These are phyloP conservation scores for Piper betle DNA, from an alignment of 164 flowering plant species.

Conservation along the genomic window DNA sequence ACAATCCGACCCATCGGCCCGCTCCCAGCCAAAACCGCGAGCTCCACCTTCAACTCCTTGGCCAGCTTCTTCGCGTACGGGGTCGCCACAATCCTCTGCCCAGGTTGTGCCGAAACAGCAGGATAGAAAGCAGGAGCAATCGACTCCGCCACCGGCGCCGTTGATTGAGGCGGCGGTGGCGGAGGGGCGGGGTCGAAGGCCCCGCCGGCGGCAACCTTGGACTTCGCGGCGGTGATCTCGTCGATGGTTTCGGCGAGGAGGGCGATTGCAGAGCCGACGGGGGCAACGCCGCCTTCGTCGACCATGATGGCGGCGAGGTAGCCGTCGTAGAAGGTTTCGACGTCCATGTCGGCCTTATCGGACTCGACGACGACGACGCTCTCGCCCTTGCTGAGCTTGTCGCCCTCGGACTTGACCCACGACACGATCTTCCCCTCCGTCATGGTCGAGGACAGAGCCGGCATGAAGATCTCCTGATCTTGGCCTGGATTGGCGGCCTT, in stretches of 20 bases:
- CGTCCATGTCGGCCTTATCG: slow-evolving; percentile 95
- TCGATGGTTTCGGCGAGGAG: slow-evolving; percentile 71
- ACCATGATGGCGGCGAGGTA: slow-evolving; percentile 87
- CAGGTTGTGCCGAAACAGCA: slow-evolving; percentile 50
- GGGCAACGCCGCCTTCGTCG: slow-evolving; percentile 79
- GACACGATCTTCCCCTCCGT: slow-evolving; percentile 95
- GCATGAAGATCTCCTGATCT: slow-evolving; percentile 99
- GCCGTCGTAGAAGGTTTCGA: slow-evolving; percentile 87
- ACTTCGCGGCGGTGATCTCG: slow-evolving; percentile 26
- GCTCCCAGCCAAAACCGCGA: slow-evolving; percentile 50
- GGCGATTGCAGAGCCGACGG: slow-evolving; percentile 85
- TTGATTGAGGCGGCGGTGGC: slow-evolving; percentile 9
- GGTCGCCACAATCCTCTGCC: slow-evolving; percentile 78
- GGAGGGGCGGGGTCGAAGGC: slow-evolving; percentile 20
- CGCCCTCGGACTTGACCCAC: slow-evolving; percentile 92
- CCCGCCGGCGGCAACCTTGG: neutral
- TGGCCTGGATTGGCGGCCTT: slow-evolving; percentile 29
- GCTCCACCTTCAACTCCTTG: slow-evolving; percentile 75
- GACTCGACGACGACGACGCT: slow-evolving; percentile 93
- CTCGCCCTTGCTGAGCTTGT: slow-evolving; percentile 72
- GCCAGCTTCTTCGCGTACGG: slow-evolving; percentile 96
- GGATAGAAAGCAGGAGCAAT: neutral
- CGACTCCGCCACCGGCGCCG: slow-evolving; percentile 11
- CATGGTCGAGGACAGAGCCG: slow-evolving; percentile 96
- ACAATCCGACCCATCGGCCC: slow-evolving; percentile 90